These are phyloP conservation scores for Castanospermum australe DNA, from an alignment of 306 rosid genomes.

Conservation along the genomic window DNA sequence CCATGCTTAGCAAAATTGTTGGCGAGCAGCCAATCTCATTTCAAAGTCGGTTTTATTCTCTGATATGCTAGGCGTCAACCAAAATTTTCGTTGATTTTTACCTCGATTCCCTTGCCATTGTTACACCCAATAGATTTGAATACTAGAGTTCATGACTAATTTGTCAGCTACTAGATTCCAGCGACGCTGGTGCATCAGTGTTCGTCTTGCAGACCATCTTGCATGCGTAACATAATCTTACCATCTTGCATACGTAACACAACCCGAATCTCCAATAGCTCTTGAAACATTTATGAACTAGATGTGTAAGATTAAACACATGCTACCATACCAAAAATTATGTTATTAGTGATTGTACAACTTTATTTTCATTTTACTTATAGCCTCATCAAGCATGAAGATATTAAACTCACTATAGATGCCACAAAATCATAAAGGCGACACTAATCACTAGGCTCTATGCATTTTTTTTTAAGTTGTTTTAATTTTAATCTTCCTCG, in stretches of 20 bases:
- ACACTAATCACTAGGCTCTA: neutral
- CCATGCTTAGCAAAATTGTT: neutral
- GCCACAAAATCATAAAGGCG: neutral
- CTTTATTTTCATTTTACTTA: neutral
- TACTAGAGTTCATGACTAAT: neutral
- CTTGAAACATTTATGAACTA: neutral
- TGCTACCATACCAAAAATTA: neutral
- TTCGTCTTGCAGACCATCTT: neutral
- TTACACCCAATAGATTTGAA: neutral
- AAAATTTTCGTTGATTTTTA: too few species aligned
- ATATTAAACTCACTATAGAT: neutral
- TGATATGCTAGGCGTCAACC: too few species aligned
- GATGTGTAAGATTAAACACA: too few species aligned
- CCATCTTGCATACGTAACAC: neutral
- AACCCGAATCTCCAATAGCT: neutral
- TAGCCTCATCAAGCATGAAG: neutral
- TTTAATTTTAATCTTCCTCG: neutral
- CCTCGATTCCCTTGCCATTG: neutral
- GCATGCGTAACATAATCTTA: neutral
- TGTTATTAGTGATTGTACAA: neutral
- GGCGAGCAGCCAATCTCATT: neutral
- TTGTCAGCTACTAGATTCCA: neutral
- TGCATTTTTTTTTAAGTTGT: neutral
- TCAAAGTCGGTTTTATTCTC: neutral
- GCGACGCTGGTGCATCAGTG: too few species aligned